Evolutionary conservation across 1,139 yeast species (phyloP).

Genomic region (Yamadazyma siamensis): DNA sequence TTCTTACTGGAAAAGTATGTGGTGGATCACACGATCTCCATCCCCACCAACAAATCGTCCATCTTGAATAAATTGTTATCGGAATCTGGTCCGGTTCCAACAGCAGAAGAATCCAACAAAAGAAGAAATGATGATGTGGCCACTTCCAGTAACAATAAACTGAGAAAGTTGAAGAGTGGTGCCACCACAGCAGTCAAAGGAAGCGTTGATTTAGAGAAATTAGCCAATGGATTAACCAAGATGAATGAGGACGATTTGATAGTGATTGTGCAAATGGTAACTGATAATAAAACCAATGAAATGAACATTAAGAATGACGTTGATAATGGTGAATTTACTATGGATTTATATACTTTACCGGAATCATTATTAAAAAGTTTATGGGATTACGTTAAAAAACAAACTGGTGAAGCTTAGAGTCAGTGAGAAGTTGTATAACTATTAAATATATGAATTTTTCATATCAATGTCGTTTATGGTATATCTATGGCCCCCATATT

Average conservation of each 20-base stretch:
- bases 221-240: constrained; percentile 87
- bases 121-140: constrained; percentile 21
- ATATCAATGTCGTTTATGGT: no score
- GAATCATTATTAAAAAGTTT: constrained; percentile 87
- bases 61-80: constrained; percentile 64
- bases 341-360: constrained; percentile 93
- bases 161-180: constrained; percentile 62
- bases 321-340: constrained; percentile 95
- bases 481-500: constrained; percentile 44
- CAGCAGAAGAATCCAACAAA: constrained; percentile 33
- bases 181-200: constrained; percentile 53
- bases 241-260: constrained; percentile 88
- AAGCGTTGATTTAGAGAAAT: constrained; percentile 78
- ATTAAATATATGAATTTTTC: no score
- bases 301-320: constrained; percentile 96
- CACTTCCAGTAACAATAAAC: constrained; percentile 34
- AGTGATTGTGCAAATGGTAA: constrained; percentile 96
- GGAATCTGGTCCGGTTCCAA: constrained; percentile 81
- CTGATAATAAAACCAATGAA: constrained; percentile 91
- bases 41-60: constrained; percentile 75
- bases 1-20: constrained; percentile 74
- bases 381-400: constrained; percentile 90
- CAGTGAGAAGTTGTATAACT: not conserved
- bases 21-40: constrained; percentile 70
- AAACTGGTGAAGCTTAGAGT: constrained; percentile 36